Conservation (phyloP, 129 eudicot genomes). For the Gnaphalium uliginosum region DNA sequence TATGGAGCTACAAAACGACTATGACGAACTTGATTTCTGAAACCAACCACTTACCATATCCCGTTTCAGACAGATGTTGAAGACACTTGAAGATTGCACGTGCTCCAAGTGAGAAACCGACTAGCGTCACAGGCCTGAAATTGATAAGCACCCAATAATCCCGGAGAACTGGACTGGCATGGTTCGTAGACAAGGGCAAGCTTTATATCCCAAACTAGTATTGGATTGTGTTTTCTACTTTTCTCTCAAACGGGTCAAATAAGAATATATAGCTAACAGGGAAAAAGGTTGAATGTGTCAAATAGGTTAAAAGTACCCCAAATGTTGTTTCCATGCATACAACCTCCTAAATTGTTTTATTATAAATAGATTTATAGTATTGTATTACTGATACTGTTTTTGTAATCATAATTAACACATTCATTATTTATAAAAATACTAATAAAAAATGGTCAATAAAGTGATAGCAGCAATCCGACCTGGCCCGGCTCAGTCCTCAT, state of each 20-base stretch:
- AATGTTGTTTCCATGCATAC: background rate
- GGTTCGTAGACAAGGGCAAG: background rate
- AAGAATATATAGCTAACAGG: background rate
- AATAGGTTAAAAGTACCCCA: background rate
- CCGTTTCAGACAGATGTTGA: conserved; percentile 68
- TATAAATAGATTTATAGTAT: background rate
- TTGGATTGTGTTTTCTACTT: background rate
- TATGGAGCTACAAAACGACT: conserved; percentile 4
- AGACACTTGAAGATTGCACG: conserved; percentile 94
- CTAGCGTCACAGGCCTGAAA: conserved; percentile 93
- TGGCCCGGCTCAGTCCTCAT: background rate
- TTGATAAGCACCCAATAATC: conserved; percentile 21
- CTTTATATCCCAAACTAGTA: background rate
- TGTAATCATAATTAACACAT: background rate
- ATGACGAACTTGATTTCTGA: conserved; percentile 14
- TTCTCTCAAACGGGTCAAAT: conserved; percentile 3
- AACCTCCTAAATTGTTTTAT: background rate
- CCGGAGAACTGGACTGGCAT: background rate
- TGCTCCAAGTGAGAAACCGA: conserved; percentile 98
- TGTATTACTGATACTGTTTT: background rate
- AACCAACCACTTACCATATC: conserved; percentile 51
- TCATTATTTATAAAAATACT: background rate
- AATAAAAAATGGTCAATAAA: background rate
- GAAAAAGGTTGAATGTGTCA: background rate
- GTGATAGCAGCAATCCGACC: background rate